phyloP scores from a whole-genome alignment of 106 monocot species.

The Hemerocallis citrina region DNA sequence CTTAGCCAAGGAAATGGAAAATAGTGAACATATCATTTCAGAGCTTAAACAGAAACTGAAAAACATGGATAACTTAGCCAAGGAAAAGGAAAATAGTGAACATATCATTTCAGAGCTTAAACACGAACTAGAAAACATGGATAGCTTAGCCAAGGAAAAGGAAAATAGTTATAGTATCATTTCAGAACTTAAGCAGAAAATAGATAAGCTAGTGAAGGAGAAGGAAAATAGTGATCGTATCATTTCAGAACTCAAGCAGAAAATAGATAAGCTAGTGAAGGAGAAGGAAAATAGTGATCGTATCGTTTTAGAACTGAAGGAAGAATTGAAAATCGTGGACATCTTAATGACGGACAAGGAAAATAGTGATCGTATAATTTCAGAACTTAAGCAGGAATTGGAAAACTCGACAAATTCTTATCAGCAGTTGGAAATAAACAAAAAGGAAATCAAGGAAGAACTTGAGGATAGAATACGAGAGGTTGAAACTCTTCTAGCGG shows the following conservation, averaged over 20 bases:
- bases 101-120: too few relatives aligned
- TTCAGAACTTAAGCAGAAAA: too few relatives aligned
- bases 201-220: slow-evolving; percentile 50
- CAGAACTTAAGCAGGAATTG: slow-evolving; percentile 56
- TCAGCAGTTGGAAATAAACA: slow-evolving; percentile 40
- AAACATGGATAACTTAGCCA: too few relatives aligned
- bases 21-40: too few relatives aligned
- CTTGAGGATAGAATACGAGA: slow-evolving; percentile 47
- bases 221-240: slow-evolving; percentile 54
- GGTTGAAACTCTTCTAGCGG: slow-evolving; percentile 34
- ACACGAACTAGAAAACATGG: too few relatives aligned
- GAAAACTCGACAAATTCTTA: slow-evolving; percentile 33
- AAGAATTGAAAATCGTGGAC: too few relatives aligned
- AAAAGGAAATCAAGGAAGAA: slow-evolving; percentile 18
- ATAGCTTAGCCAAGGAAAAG: not conserved
- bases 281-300: slow-evolving; percentile 31
- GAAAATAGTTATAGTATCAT: too few relatives aligned
- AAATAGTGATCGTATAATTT: slow-evolving; percentile 36
- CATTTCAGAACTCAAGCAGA: slow-evolving; percentile 59
- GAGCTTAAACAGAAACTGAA: too few relatives aligned
- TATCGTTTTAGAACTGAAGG: too few relatives aligned
- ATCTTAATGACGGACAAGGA: slow-evolving; percentile 30
- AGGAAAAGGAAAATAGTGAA: too few relatives aligned
- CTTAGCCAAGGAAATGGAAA: too few relatives aligned
- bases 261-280: slow-evolving; percentile 43